Evolutionary conservation across 129 eudicot genomes (phyloP).

Genomic region (Kitagawia praeruptora): DNA sequence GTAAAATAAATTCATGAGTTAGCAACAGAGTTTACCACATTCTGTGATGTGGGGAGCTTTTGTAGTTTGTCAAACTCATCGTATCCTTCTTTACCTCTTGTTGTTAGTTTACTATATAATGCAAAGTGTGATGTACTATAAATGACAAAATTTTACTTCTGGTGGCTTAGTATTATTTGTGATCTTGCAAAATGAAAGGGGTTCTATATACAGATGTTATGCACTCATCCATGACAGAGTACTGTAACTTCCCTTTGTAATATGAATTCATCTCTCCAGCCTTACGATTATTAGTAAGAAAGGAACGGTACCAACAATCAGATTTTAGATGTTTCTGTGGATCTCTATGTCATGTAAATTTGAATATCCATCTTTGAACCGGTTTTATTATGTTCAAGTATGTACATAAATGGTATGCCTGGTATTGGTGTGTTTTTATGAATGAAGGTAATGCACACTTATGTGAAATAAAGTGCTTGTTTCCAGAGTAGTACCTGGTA

Average conservation of each 20-base stretch:
- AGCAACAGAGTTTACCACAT: not conserved
- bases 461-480: not conserved
- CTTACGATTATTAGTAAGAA: no score
- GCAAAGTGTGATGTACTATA: not conserved
- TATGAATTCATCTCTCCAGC: not conserved
- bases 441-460: no score
- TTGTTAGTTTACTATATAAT: not conserved
- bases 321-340: no score
- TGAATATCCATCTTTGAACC: no score
- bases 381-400: no score
- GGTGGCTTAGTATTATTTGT: not conserved
- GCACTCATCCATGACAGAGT: no score
- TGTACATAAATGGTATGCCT: no score
- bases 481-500: no score
- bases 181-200: not conserved
- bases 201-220: not conserved
- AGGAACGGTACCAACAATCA: no score
- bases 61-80: not conserved
- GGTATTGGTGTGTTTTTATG: no score
- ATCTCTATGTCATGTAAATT: no score
- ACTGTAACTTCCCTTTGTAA: not conserved
- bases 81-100: not conserved
- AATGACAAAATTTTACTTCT: not conserved
- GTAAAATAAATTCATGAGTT: constrained; percentile 3
- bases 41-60: not conserved